Conservation (phyloP, 2,329 filamentous ascomycete species). For the Arthrobotrys musiformis region DNA sequence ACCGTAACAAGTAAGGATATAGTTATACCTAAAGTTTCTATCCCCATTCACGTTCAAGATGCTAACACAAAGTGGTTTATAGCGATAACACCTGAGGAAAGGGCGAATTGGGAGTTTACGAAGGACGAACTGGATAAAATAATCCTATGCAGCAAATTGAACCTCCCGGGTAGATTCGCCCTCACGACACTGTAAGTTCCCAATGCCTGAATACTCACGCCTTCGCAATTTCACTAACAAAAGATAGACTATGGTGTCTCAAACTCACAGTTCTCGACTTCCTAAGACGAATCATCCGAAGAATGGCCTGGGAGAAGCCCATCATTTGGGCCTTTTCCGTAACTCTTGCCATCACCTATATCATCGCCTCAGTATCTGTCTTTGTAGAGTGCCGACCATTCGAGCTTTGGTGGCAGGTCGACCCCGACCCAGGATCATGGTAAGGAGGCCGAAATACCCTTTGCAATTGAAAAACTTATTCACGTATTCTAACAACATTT, state of each 20-base stretch:
- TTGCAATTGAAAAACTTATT: not conserved
- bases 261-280: conserved; percentile 42
- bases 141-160: conserved; percentile 34
- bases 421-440: conserved; percentile 33
- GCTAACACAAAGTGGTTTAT: not conserved
- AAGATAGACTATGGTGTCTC: conserved; percentile 35
- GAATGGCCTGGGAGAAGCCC: conserved; percentile 42
- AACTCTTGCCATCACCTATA: conserved; percentile 20
- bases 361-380: conserved; percentile 19
- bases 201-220: conserved; percentile 3
- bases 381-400: conserved; percentile 45
- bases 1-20: conserved; percentile 43
- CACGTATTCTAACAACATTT: not conserved
- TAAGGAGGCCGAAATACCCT: not conserved
- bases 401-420: conserved; percentile 41
- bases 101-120: conserved; percentile 31
- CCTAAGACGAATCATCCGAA: conserved; percentile 35
- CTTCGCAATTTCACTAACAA: too few relatives aligned
- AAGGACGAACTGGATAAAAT: conserved; percentile 28
- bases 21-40: not conserved
- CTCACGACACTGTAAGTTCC: conserved; percentile 22
- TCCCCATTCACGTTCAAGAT: not conserved
- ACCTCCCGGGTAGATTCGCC: conserved; percentile 26
- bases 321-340: conserved; percentile 36
- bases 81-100: conserved; percentile 38